phyloP scores from a whole-genome alignment of 306 rosid genomes.

The Fragaria vesca region DNA sequence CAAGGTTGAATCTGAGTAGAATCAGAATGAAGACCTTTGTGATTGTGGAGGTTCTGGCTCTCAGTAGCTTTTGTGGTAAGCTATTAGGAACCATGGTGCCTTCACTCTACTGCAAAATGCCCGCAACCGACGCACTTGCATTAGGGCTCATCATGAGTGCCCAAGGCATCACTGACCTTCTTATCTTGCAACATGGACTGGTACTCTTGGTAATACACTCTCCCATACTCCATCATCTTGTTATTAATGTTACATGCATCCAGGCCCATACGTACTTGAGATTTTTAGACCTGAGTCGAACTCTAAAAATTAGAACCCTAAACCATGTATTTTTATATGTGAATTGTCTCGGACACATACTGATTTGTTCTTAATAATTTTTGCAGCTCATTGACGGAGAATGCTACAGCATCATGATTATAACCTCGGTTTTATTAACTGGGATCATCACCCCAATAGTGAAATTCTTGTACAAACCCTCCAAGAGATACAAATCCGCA shows the following conservation, averaged over 20 bases:
- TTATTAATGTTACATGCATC: too few species aligned
- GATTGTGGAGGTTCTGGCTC: constrained; percentile 26
- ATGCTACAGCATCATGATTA: constrained; percentile 32
- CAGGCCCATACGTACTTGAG: too few species aligned
- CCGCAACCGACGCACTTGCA: constrained; percentile 34
- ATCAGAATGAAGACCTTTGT: constrained; percentile 16
- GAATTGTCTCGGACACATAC: not conserved
- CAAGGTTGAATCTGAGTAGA: constrained; percentile 12
- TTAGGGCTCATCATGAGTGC: constrained; percentile 54
- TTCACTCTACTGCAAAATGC: constrained; percentile 46
- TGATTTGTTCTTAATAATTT: not conserved
- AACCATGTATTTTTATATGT: too few species aligned
- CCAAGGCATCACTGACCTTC: constrained; percentile 52
- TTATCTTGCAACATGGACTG: constrained; percentile 27
- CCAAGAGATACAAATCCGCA: constrained; percentile 36
- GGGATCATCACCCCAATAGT: constrained; percentile 37
- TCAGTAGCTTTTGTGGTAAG: constrained; percentile 39
- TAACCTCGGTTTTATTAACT: constrained; percentile 40
- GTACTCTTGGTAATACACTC: constrained; percentile 33
- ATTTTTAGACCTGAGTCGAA: too few species aligned
- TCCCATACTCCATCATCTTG: not conserved
- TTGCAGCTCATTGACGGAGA: constrained; percentile 50
- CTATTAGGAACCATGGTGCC: constrained; percentile 53
- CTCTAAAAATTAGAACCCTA: too few species aligned
- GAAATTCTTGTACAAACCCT: constrained; percentile 51